Evolutionary conservation across 2,329 filamentous ascomycete genomes (phyloP).

Genomic region (Sclerotinia nivalis): DNA sequence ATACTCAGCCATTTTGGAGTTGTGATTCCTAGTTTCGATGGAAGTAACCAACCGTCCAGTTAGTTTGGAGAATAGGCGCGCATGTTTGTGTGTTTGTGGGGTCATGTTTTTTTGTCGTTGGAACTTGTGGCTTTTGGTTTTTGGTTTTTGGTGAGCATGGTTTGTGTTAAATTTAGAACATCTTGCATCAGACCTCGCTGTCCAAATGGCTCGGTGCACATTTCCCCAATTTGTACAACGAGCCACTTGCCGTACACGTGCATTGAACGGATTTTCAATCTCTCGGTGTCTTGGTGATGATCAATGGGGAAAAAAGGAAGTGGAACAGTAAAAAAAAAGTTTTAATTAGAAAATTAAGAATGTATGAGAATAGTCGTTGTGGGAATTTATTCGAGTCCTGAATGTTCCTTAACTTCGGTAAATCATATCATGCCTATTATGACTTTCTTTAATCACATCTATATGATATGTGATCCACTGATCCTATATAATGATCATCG

Average conservation of each 20-base stretch:
- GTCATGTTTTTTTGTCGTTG: slow-evolving; percentile 6
- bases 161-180: slow-evolving; percentile 15
- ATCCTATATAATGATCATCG: neutral
- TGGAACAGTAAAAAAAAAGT: neutral
- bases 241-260: slow-evolving; percentile 11
- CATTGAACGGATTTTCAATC: neutral
- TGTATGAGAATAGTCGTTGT: neutral
- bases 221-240: slow-evolving; percentile 20
- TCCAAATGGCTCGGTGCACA: slow-evolving; percentile 12
- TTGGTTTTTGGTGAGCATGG: neutral
- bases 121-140: neutral
- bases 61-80: slow-evolving; percentile 10
- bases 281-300: neutral
- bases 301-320: neutral
- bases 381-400: neutral
- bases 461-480: neutral
- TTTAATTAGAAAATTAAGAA: neutral
- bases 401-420: neutral
- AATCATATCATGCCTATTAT: slow-evolving; percentile 1
- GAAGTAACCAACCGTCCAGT: neutral
- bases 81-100: neutral
- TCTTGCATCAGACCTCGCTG: slow-evolving; percentile 3
- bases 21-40: neutral
- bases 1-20: slow-evolving; percentile 13
- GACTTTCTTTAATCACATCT: neutral